Conservation (phyloP, 768 basidiomycete genomes). For the Pleurotus eryngii region DNA sequence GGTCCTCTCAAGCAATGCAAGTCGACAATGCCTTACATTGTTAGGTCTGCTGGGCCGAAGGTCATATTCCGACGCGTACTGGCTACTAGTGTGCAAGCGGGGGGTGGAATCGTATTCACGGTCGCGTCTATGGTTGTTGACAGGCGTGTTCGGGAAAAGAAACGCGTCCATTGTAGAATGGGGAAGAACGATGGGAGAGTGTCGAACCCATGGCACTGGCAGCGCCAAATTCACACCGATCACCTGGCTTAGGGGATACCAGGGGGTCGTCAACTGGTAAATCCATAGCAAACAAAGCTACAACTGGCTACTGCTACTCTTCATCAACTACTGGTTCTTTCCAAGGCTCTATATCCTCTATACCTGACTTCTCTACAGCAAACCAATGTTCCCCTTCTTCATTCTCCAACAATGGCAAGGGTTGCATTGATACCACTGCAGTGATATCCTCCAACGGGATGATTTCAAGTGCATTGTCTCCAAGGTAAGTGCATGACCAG, state of each 20-base stretch:
- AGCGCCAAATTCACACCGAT: too few relatives aligned
- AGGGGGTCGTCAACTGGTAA: neutral
- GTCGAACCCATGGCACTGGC: too few relatives aligned
- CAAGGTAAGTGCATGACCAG: slow-evolving; percentile 12
- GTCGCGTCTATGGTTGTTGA: too few relatives aligned
- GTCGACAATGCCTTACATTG: neutral
- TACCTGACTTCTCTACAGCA: slow-evolving; percentile 21
- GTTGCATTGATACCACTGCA: slow-evolving; percentile 23
- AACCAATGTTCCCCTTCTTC: slow-evolving; percentile 3
- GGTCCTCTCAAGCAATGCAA: neutral
- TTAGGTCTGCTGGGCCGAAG: too few relatives aligned
- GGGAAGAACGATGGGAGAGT: neutral
- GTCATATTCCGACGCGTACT: too few relatives aligned
- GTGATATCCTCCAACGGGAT: slow-evolving; percentile 14
- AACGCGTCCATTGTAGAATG: neutral
- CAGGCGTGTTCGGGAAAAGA: neutral
- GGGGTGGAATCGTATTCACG: too few relatives aligned
- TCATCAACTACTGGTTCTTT: neutral
- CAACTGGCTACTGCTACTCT: neutral
- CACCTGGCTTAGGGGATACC: too few relatives aligned
- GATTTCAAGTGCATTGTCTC: slow-evolving; percentile 11
- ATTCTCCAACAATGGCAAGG: neutral
- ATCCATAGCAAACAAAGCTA: neutral
- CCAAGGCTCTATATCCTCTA: slow-evolving; percentile 14
- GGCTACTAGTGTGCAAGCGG: too few relatives aligned